Base-by-base conservation (phyloP, 2,329 filamentous ascomycete genomes). In the Akanthomyces dipterigenus region DNA sequence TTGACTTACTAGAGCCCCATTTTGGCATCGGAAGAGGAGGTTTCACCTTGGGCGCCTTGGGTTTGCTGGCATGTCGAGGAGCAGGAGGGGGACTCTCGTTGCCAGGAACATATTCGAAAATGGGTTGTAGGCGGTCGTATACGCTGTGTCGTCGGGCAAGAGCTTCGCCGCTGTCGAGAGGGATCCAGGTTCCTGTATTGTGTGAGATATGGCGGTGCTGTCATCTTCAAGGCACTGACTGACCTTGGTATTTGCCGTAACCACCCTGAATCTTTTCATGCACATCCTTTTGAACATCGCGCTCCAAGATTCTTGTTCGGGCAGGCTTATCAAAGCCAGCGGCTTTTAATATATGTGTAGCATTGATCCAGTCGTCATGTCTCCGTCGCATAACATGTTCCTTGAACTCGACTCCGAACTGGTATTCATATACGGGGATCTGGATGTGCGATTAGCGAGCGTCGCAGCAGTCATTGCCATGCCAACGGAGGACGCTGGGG, bases 231-330 rank as follows among this genome's bases (percentile, higher is more conserved):
- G 45, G 11, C 28, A 68, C 75, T 49, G 70, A 68, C 75, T 49
- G 70, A 91, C 89, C 93, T 79, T 99, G 95, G 68, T 98, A 99
- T 85, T 98, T 98, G 69, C 95, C 95, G 74, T 98, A 98, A 18
- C 95, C 95, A 66, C 93, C 95, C 73, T 99, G 95, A 6, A 99
- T 93, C 78, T 99, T 99, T 77, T 98, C 95, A 72, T 99, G 95
- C 5, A 89, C 83, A 48, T 96, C 93, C 74, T 96, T 97, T 71
- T 99, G 95, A 8, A 99, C 93, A 71, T 99, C 95, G 66, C 95
- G 86, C 77, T 99, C 95, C 5, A 99, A 83, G 62, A 99, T 98
- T 65, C 95, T 86, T 45, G 95, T 99, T 72, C 95, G 84, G 14
- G 93, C 91, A 3, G 95, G 95, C 76, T 99, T 99, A 76, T 99